Percentiles rank a stretch among this genome's conserved stretches.
Conservation (phyloP, 805 yeast genomes). For the Limtongozyma cylindracea region DNA sequence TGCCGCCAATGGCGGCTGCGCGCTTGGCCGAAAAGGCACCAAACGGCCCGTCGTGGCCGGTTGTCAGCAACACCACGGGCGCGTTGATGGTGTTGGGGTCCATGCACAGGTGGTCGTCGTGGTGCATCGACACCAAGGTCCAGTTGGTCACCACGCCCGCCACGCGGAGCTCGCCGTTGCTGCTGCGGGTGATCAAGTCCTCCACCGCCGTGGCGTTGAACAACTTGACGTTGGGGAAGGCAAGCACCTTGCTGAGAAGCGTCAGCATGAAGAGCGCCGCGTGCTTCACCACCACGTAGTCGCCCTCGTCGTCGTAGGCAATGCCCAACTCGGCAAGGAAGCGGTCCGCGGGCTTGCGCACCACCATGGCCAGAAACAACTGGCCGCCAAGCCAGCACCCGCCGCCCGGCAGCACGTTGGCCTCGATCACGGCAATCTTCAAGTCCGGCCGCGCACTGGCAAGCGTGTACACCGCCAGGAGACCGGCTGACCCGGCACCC, state of each 20-base stretch:
- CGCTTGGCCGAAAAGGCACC: slow-evolving; percentile 64
- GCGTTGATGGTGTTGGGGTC: slow-evolving; percentile 59
- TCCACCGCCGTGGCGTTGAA: slow-evolving; percentile 68
- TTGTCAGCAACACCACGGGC: slow-evolving; percentile 38
- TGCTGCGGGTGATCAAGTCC: slow-evolving; percentile 50
- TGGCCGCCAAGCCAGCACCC: slow-evolving; percentile 67
- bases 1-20: slow-evolving; percentile 8
- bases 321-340: slow-evolving; percentile 39
- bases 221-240: slow-evolving; percentile 49
- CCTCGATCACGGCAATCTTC: slow-evolving; percentile 50
- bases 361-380: slow-evolving; percentile 51
- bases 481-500: slow-evolving; percentile 62
- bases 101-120: slow-evolving; percentile 59
- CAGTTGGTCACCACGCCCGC: slow-evolving; percentile 72
- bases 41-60: slow-evolving; percentile 70
- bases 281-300: slow-evolving; percentile 57
- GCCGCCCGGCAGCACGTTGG: slow-evolving; percentile 58
- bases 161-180: slow-evolving; percentile 32
- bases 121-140: slow-evolving; percentile 57
- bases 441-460: slow-evolving; percentile 56
- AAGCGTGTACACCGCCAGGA: slow-evolving; percentile 49
- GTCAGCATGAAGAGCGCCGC: slow-evolving; percentile 61
- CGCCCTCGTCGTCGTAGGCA: slow-evolving; percentile 58
- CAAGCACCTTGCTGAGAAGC: slow-evolving; percentile 38
- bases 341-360: slow-evolving; percentile 56